These are phyloP conservation scores for Sporothrix protearum DNA, from an alignment of 2,329 filamentous ascomycete species.

Conservation along the genomic window DNA sequence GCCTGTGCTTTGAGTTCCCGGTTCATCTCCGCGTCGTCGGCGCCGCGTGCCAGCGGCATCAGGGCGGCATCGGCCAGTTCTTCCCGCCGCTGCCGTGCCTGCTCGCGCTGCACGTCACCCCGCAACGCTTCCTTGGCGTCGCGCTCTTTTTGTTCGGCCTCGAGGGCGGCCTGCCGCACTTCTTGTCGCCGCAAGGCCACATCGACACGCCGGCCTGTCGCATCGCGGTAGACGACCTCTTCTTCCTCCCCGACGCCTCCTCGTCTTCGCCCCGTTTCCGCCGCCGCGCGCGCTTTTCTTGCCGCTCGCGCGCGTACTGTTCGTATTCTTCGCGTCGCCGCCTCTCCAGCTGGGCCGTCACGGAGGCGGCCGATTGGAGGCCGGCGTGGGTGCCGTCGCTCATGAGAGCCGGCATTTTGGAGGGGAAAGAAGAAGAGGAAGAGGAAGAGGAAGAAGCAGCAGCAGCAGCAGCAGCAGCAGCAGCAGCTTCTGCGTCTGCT, in stretches of 20 bases:
- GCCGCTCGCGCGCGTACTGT: constrained; percentile 34
- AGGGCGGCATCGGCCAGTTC: constrained; percentile 75
- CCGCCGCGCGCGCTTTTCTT: constrained; percentile 34
- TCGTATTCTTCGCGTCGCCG: constrained; percentile 42
- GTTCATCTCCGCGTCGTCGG: constrained; percentile 86
- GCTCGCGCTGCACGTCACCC: constrained; percentile 78
- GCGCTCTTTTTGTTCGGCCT: constrained; percentile 67
- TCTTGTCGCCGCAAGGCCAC: constrained; percentile 87
- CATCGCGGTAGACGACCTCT: constrained; percentile 93
- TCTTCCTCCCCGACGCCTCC: constrained; percentile 44
- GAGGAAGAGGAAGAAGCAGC: too few relatives aligned
- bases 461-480: too few relatives aligned
- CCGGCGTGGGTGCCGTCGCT: constrained; percentile 84
- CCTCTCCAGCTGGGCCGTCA: constrained; percentile 64
- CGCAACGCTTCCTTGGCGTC: constrained; percentile 67
- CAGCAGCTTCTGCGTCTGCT: too few relatives aligned
- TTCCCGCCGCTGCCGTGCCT: constrained; percentile 62
- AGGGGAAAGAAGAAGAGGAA: constrained; percentile 44
- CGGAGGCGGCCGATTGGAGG: constrained; percentile 76
- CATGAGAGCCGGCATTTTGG: constrained; percentile 59
- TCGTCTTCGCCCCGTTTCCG: constrained; percentile 40
- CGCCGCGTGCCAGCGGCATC: constrained; percentile 72
- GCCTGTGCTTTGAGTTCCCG: constrained; percentile 69
- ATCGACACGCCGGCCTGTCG: constrained; percentile 90
- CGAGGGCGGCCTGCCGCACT: constrained; percentile 60